Base-by-base conservation (phyloP, 768 basidiomycete genomes). In the Mycena alexandri region DNA sequence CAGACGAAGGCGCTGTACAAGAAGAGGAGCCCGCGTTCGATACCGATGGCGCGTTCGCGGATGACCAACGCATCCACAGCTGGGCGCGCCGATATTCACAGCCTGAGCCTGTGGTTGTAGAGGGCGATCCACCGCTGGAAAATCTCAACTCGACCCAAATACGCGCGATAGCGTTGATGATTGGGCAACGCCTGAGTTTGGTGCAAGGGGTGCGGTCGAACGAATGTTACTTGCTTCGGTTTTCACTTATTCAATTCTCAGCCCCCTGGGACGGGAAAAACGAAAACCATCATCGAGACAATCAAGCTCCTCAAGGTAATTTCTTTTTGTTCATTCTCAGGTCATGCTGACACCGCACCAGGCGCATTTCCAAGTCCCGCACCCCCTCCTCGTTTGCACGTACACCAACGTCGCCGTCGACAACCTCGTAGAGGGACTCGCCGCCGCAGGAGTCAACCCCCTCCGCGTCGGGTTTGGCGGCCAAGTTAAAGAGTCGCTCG, bases 381-480 rank as follows among this genome's bases (percentile, higher is more conserved):
- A 92, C 41, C 95, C 95, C 1, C 82, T 97, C 44, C 86, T 98
- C 16, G 91, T 97, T n/a, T 94, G 93, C 76, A 96, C 96, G 0
- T 97, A 93, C 75, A 98, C 96, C 44, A 96, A 98, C 71, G 93
- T 89, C 21, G 95, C 96, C 0, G 94, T 96, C 21, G 95, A 98
- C 75, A 94, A 96, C 71, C 88, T 98, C 11, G 88, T 96, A 42
- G 90, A 92, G 74, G 93, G 93, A 0, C 82, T 96, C 25, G 83
- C 82, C 11, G 77, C 79, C 9, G 81, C 85, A 1, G 87, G 88
- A 5, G 77, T 96, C 51, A 89, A 88, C 68, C 90, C 95, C 2
- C 79, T 97, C 1, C 92, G 96, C 3, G 84, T 95, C 22, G 94
- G 93, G 4, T 87, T 84, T 48, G 83, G 81, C 13, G 87, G 87